A percentile compares a stretch with the other conserved stretches of the same genome.
Conservation (phyloP, 2,329 filamentous ascomycete species). For the Fusarium cicatricum region DNA sequence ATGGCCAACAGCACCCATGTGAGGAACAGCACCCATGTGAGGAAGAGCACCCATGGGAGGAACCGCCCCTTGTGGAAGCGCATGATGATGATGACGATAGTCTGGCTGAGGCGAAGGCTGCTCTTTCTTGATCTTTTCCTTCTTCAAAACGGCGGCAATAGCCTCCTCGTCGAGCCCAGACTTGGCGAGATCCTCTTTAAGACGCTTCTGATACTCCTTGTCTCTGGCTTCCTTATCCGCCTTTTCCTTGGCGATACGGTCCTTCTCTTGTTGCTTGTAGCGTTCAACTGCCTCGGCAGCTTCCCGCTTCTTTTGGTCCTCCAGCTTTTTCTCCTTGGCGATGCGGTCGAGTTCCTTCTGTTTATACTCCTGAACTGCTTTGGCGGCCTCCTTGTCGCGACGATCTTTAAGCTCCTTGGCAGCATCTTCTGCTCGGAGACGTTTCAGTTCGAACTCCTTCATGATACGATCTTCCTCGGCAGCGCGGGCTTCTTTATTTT, state of each 20-base stretch:
- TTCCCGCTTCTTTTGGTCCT: slow-evolving; percentile 59
- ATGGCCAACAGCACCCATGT: slow-evolving; percentile 12
- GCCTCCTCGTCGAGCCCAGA: slow-evolving; percentile 67
- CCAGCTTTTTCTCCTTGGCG: slow-evolving; percentile 57
- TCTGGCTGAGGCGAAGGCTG: slow-evolving; percentile 12
- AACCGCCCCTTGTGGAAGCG: slow-evolving; percentile 10
- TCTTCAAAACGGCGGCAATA: slow-evolving; percentile 66
- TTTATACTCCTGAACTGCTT: slow-evolving; percentile 62
- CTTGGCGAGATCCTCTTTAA: slow-evolving; percentile 66
- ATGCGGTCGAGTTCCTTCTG: slow-evolving; percentile 54
- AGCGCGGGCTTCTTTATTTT: slow-evolving; percentile 54
- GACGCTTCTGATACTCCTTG: slow-evolving; percentile 60
- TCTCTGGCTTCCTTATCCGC: slow-evolving; percentile 54
- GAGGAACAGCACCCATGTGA: too few species aligned
- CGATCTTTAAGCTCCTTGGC: slow-evolving; percentile 44
- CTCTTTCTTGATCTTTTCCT: slow-evolving; percentile 57
- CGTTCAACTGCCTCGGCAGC: slow-evolving; percentile 60
- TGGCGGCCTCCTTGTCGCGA: slow-evolving; percentile 57
- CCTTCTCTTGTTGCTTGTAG: slow-evolving; percentile 58
- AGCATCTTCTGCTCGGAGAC: slow-evolving; percentile 58
- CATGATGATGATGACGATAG: slow-evolving; percentile 28
- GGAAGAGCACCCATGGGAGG: too few species aligned
- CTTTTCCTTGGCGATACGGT: slow-evolving; percentile 54
- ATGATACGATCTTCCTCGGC: slow-evolving; percentile 61
- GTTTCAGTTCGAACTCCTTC: slow-evolving; percentile 59